phyloP scores from a whole-genome alignment of 768 basidiomycete genomes.

The Rhizopogon rudus region DNA sequence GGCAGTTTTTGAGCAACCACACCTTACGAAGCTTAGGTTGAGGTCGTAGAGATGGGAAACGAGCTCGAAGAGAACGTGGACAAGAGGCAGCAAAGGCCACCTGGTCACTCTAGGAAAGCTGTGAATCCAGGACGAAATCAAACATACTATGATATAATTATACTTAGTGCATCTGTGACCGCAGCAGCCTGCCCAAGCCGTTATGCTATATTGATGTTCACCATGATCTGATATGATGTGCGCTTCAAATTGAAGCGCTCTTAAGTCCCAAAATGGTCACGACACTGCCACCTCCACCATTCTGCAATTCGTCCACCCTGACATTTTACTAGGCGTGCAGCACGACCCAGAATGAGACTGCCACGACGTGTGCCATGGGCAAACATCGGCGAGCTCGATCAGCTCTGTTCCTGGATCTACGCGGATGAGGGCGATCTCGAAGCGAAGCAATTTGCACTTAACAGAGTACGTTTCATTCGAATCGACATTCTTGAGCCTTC shows the following conservation, averaged over 20 bases:
- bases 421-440: conserved; percentile 54
- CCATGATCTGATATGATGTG: no score
- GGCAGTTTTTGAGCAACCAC: no score
- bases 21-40: not conserved
- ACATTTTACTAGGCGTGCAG: not conserved
- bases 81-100: conserved; percentile 44
- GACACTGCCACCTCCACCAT: not conserved
- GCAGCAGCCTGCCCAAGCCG: no score
- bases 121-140: no score
- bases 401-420: conserved; percentile 74
- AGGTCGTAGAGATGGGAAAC: conserved; percentile 31
- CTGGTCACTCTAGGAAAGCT: no score
- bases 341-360: conserved; percentile 45
- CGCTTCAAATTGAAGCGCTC: no score
- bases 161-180: no score
- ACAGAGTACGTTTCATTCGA: conserved; percentile 44
- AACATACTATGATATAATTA: no score
- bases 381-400: conserved; percentile 61
- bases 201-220: no score
- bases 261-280: conserved; percentile 4
- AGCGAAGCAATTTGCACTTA: conserved; percentile 54
- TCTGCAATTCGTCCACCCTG: not conserved
- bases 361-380: conserved; percentile 84
- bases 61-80: conserved; percentile 48
- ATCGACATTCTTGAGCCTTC: not conserved